A percentile compares a stretch with the other conserved stretches of the same genome.
These are phyloP conservation scores for Dentipellis sp. DNA, from an alignment of 768 basidiomycete species.

Conservation along the genomic window DNA sequence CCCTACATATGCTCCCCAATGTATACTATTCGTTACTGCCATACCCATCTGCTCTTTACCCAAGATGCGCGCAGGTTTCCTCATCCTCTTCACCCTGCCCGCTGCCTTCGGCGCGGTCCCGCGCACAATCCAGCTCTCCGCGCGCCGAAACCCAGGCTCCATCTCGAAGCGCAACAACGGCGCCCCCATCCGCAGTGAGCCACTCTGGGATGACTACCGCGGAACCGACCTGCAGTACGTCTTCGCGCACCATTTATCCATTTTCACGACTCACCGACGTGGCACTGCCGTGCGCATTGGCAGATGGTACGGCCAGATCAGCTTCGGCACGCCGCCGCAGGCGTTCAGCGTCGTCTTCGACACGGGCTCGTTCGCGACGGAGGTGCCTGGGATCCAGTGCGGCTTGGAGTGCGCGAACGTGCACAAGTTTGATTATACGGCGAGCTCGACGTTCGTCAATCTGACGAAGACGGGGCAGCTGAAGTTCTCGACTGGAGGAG, in stretches of 20 bases:
- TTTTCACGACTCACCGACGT: no score
- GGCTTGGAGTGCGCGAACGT: slow-evolving; percentile 33
- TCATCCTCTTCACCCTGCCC: no score
- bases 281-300: neutral
- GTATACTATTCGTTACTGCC: no score
- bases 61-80: no score
- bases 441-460: slow-evolving; percentile 44
- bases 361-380: slow-evolving; percentile 38
- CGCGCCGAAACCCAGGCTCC: no score
- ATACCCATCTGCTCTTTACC: no score
- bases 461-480: slow-evolving; percentile 32
- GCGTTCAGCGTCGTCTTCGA: slow-evolving; percentile 42
- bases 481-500: slow-evolving; percentile 41
- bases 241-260: no score
- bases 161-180: no score
- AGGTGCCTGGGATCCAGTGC: slow-evolving; percentile 43
- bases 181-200: neutral
- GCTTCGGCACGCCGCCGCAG: slow-evolving; percentile 49
- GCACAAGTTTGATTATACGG: slow-evolving; percentile 35
- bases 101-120: no score
- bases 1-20: no score
- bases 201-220: neutral
- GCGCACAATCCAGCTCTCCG: no score
- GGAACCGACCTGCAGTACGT: neutral
- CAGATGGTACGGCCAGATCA: slow-evolving; percentile 46